Evolutionary conservation across 192 early-diverging fungal genomes (phyloP), one percentile per base, ranked within the genome.

Genomic region (Coemansia biformis): DNA sequence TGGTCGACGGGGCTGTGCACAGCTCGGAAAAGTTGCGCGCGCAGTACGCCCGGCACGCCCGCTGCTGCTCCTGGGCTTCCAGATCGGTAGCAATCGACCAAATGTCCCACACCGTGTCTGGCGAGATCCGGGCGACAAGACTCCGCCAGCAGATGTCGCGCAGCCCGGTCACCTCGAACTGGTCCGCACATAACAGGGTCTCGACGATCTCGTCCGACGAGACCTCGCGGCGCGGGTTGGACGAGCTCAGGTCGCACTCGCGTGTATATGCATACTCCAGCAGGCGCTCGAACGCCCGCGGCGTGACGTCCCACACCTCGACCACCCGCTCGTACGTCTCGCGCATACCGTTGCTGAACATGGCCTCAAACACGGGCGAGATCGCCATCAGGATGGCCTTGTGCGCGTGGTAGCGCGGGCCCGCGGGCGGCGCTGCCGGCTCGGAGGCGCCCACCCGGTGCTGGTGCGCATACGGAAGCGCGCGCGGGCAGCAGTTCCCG

Each of bases 331-430:
- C 62, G 30, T 45, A 74, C 0, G 77, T 79, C 50, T 81, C 79
- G 19, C 68, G 66, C 79, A 81, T 81, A 15, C 79, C 79, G 46
- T 77, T 81, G 38, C 70, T 76, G 42, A 81, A 81, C 51, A 81
- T 59, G 17, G 70, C 72, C 33, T 77, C 73, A 31, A 81, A 81
- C 22, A 72, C 71, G 0, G 74, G 63, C 21, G 79, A 81, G 2
- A 70, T 48, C 0, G 69, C 57, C 37, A 75, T 71, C 35, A 81
- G 43, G 8, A 81, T 70, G 5, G 71, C 65, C 43, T 72, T 69
- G 36, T 81, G 79, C 11, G 72, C 77, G 34, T 64, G 62, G 45
- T 76, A 71, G 31, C 70, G 54, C 15, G 59, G 63, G 8, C 70
- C 63, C 0, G 31, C 22, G 7, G 48, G 39, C 2, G 24, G 30